Evolutionary conservation across 306 rosid genomes (phyloP).

Genomic region (Rosa multiflora): DNA sequence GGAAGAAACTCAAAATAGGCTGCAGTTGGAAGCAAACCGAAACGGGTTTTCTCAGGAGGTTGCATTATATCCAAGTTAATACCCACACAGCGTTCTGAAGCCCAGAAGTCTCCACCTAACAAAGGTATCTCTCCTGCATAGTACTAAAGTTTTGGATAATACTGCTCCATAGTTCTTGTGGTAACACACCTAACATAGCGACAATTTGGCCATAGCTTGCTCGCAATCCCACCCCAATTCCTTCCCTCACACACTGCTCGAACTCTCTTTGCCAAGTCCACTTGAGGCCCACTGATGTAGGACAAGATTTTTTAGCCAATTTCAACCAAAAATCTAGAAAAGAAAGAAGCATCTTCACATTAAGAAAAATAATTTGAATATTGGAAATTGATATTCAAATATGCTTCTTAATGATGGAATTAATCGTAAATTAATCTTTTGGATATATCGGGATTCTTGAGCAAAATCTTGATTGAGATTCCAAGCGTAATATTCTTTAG

Average conservation of each 20-base stretch:
- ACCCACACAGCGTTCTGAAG: slow-evolving; percentile 64
- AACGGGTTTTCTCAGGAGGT: slow-evolving; percentile 52
- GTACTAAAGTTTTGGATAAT: slow-evolving; percentile 48
- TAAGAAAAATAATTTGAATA: too few relatives aligned
- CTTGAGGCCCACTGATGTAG: slow-evolving; percentile 33
- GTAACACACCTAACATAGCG: slow-evolving; percentile 55
- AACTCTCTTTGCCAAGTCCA: slow-evolving; percentile 47
- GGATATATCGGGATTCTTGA: too few relatives aligned
- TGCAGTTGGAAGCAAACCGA: slow-evolving; percentile 54
- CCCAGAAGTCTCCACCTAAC: slow-evolving; percentile 57
- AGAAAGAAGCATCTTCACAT: too few relatives aligned
- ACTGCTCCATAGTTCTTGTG: slow-evolving; percentile 65
- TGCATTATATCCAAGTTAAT: slow-evolving; percentile 53
- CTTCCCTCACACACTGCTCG: slow-evolving; percentile 38
- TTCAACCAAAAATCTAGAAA: too few relatives aligned
- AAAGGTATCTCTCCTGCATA: slow-evolving; percentile 61
- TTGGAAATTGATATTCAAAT: too few relatives aligned
- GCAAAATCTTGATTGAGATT: too few relatives aligned
- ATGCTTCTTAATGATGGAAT: too few relatives aligned
- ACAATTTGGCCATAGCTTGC: slow-evolving; percentile 51
- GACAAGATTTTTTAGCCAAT: too few relatives aligned
- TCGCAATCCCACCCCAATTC: slow-evolving; percentile 53
- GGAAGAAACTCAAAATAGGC: slow-evolving; percentile 83
- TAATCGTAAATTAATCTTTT: too few relatives aligned
- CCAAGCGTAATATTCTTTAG: too few relatives aligned